Percentiles rank a stretch among this genome's conserved stretches.
phyloP scores from a whole-genome alignment of 345 rosid species.

The Noccaea bulbosa region DNA sequence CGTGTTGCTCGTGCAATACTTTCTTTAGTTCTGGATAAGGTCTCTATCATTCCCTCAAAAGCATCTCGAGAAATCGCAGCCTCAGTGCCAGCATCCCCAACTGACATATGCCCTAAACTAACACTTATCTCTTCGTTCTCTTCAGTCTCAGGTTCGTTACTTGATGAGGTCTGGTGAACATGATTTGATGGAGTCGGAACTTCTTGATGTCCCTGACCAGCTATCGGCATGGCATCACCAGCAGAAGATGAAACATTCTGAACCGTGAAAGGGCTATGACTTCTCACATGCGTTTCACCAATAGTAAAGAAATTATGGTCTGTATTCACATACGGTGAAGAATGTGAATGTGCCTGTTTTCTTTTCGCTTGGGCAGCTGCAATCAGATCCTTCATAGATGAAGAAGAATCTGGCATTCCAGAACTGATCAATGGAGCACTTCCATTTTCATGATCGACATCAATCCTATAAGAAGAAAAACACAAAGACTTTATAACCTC shows the following conservation, averaged over 20 bases:
- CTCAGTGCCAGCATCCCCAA: conserved; percentile 82
- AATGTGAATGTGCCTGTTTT: conserved; percentile 70
- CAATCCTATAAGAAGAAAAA: conserved; percentile 49
- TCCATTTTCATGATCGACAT: conserved; percentile 51
- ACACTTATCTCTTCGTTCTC: conserved; percentile 69
- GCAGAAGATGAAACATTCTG: conserved; percentile 54
- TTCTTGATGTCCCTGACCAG: conserved; percentile 51
- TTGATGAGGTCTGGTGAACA: conserved; percentile 50
- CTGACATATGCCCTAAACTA: conserved; percentile 58
- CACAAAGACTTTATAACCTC: conserved; percentile 15
- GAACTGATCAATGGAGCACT: conserved; percentile 47
- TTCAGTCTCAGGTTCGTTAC: conserved; percentile 55
- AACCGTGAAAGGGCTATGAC: conserved; percentile 56
- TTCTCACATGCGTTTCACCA: conserved; percentile 51
- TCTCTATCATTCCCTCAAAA: conserved; percentile 99
- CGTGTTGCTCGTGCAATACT: conserved; percentile 98
- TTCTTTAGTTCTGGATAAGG: conserved; percentile 93
- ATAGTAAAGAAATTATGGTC: conserved; percentile 43
- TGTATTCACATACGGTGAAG: conserved; percentile 52
- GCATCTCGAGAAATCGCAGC: conserved; percentile 96
- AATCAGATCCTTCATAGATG: conserved; percentile 83
- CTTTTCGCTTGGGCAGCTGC: conserved; percentile 96
- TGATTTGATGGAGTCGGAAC: conserved; percentile 53
- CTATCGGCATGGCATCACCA: conserved; percentile 48
- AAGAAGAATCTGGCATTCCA: conserved; percentile 61